Conservation (phyloP, 176 grass and related monocot species). For the Melocanna baccifera region DNA sequence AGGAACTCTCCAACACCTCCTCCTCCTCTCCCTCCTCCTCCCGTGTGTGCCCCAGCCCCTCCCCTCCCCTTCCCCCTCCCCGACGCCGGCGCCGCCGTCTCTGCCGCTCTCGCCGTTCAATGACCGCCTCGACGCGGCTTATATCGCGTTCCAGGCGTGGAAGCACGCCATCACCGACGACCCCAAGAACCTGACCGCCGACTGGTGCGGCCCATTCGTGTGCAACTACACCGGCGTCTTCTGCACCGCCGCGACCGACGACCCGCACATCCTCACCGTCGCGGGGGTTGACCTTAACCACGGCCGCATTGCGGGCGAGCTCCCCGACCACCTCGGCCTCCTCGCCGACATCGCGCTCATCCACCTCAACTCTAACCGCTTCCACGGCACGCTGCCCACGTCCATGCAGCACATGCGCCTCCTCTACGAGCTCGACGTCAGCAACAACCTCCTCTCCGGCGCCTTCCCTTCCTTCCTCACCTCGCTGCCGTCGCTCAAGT, state of each 20-base stretch:
- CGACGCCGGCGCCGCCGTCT: slow-evolving; percentile 17
- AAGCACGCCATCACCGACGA: slow-evolving; percentile 76
- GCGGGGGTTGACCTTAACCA: slow-evolving; percentile 80
- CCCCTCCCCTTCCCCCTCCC: slow-evolving; percentile 40
- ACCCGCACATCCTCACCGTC: slow-evolving; percentile 66
- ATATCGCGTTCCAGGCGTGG: slow-evolving; percentile 69
- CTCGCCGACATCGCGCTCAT: slow-evolving; percentile 63
- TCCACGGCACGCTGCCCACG: slow-evolving; percentile 47
- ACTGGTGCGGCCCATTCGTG: slow-evolving; percentile 75
- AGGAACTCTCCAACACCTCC: slow-evolving; percentile 19
- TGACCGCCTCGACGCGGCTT: slow-evolving; percentile 63
- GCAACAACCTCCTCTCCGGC: slow-evolving; percentile 74
- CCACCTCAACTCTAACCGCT: slow-evolving; percentile 81
- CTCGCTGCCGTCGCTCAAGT: slow-evolving; percentile 62
- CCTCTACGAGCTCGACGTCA: slow-evolving; percentile 77
- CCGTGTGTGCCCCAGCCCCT: slow-evolving; percentile 45
- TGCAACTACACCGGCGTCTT: slow-evolving; percentile 86
- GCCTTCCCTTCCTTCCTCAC: slow-evolving; percentile 62
- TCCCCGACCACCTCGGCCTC: slow-evolving; percentile 67
- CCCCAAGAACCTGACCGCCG: slow-evolving; percentile 64
- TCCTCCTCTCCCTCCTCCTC: slow-evolving; percentile 40
- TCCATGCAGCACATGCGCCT: slow-evolving; percentile 60
- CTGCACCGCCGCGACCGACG: slow-evolving; percentile 65
- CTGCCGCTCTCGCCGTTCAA: slow-evolving; percentile 67
- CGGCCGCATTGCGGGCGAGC: slow-evolving; percentile 33